Percentiles rank a stretch among this genome's conserved stretches.
Conservation (phyloP, 495 filamentous ascomycete species). For the Trichoderma reesei region DNA sequence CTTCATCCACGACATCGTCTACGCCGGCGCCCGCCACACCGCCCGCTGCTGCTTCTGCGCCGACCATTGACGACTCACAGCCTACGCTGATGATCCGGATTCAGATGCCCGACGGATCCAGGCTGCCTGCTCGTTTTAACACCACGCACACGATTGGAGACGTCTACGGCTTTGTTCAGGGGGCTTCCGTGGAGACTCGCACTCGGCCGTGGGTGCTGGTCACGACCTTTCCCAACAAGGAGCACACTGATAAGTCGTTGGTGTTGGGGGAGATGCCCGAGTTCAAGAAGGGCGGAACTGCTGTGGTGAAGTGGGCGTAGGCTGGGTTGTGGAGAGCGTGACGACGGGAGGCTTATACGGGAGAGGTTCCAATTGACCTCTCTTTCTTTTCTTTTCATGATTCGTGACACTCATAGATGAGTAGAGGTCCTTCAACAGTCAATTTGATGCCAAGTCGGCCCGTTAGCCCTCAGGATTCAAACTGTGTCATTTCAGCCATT, state of each 20-base stretch:
- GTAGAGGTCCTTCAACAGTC: neutral
- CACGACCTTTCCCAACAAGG: conserved; percentile 94
- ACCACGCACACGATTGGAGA: conserved; percentile 83
- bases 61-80: conserved; percentile 61
- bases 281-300: conserved; percentile 69
- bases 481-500: too few relatives aligned
- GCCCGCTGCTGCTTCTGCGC: conserved; percentile 20
- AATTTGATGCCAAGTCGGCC: neutral
- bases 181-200: conserved; percentile 49
- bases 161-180: conserved; percentile 75
- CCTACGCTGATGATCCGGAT: conserved; percentile 76
- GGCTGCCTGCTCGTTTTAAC: conserved; percentile 83
- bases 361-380: too few relatives aligned
- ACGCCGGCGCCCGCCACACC: conserved; percentile 29
- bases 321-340: neutral
- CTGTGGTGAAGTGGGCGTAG: conserved; percentile 81
- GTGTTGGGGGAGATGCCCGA: conserved; percentile 70
- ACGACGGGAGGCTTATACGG: too few relatives aligned
- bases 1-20: conserved; percentile 30
- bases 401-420: conserved; percentile 4
- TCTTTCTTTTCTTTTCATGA: neutral
- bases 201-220: conserved; percentile 68
- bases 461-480: neutral
- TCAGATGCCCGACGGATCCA: conserved; percentile 81
- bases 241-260: conserved; percentile 62